phyloP scores from a whole-genome alignment of 495 filamentous ascomycete genomes.

The Penicillium macrosclerotiorum region DNA sequence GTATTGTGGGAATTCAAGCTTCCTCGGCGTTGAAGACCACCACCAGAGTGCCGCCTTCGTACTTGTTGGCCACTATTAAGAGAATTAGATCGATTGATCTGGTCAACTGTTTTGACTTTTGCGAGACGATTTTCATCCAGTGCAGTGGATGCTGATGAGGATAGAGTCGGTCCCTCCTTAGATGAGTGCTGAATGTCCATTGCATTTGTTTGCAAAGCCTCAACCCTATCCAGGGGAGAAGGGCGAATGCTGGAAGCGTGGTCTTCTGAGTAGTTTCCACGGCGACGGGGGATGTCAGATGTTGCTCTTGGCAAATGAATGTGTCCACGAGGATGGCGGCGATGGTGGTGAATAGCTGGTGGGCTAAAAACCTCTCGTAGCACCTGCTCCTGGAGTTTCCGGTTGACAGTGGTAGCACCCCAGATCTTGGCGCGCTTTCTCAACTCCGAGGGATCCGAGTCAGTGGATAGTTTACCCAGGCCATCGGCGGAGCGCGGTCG shows the following conservation, averaged over 20 bases:
- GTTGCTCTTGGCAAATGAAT: constrained; percentile 49
- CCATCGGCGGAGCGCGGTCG: constrained; percentile 19
- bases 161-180: constrained; percentile 30
- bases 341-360: constrained; percentile 68
- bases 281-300: constrained; percentile 34
- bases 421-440: constrained; percentile 63
- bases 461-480: constrained; percentile 10
- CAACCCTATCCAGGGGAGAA: constrained; percentile 8
- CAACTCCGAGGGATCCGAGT: constrained; percentile 22
- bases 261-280: constrained; percentile 34
- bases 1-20: constrained; percentile 58
- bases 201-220: constrained; percentile 22
- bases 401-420: constrained; percentile 95
- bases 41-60: constrained; percentile 73
- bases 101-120: constrained; percentile 29
- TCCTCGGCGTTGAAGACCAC: constrained; percentile 66
- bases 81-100: constrained; percentile 31
- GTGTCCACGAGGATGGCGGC: constrained; percentile 61
- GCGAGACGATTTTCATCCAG: constrained; percentile 38
- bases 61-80: constrained; percentile 30
- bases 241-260: constrained; percentile 26
- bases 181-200: constrained; percentile 30
- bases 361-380: constrained; percentile 91
- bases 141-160: constrained; percentile 45
- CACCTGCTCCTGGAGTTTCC: constrained; percentile 82